Conservation (phyloP, 208 protist species). For the Wallacemonas sp. region DNA sequence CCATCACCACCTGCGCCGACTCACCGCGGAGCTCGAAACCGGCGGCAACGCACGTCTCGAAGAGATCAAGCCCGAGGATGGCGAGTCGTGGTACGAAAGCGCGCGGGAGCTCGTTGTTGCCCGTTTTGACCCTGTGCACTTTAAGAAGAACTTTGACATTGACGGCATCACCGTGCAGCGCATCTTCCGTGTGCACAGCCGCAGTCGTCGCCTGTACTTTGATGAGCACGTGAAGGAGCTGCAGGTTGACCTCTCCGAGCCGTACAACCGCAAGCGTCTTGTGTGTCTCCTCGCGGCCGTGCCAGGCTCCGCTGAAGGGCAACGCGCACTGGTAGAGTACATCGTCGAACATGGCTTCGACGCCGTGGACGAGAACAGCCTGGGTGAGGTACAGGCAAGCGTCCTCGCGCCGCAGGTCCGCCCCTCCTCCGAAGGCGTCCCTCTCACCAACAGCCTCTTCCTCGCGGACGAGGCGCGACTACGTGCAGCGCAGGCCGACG, state of each 20-base stretch:
- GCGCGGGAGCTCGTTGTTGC: slow-evolving; percentile 58
- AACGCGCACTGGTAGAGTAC: slow-evolving; percentile 50
- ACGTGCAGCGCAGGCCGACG: slow-evolving; percentile 10
- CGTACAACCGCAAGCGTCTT: slow-evolving; percentile 51
- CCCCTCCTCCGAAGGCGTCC: slow-evolving; percentile 58
- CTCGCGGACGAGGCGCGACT: slow-evolving; percentile 80
- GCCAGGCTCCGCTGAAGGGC: slow-evolving; percentile 22
- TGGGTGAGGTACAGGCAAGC: background rate
- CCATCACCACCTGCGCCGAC: slow-evolving; percentile 34
- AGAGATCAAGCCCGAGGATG: slow-evolving; percentile 30
- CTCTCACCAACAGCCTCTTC: slow-evolving; percentile 87
- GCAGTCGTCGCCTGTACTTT: slow-evolving; percentile 78
- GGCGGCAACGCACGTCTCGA: slow-evolving; percentile 91
- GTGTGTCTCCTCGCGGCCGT: slow-evolving; percentile 84
- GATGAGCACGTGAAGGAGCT: slow-evolving; percentile 72
- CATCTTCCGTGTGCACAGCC: slow-evolving; percentile 82
- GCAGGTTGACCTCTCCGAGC: slow-evolving; percentile 74
- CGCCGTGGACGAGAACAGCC: slow-evolving; percentile 3
- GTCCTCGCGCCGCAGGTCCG: background rate
- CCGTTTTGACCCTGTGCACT: slow-evolving; percentile 63
- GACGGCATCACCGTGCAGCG: slow-evolving; percentile 54
- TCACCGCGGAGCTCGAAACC: slow-evolving; percentile 84
- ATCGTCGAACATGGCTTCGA: slow-evolving; percentile 31
- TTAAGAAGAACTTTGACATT: slow-evolving; percentile 51
- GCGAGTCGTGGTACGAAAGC: slow-evolving; percentile 65